Base-by-base conservation (phyloP, 2,329 filamentous ascomycete species). In the Trichoderma asperellum region DNA sequence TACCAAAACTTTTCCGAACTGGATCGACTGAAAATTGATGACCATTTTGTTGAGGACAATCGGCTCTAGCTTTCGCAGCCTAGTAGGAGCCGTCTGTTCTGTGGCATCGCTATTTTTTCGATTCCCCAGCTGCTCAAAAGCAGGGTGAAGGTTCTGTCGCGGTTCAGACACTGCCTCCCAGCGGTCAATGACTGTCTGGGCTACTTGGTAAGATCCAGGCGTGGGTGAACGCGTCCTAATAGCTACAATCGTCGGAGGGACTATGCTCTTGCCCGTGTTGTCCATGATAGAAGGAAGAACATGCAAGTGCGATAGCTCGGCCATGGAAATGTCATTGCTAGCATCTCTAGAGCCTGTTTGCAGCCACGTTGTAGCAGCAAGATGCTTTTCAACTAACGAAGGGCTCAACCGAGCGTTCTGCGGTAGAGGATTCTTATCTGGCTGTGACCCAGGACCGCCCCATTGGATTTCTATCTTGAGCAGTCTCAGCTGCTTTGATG, bases 381-480 rank as follows among this genome's bases (percentile, higher is more conserved):
- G 77, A 71, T 88, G 87, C 65, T 82, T 86, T 61, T 87, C 87
- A 52, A 81, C 81, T 4, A 91, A 79, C 1, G 82, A 81, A 5
- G 87, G 86, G 61, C 82, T 87, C 5, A 90, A 75, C 1, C 78
- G 77, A 56, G 83, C 77, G 59, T 79, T 81, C 18, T 79, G 82
- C 2, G 84, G 83, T 32, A 81, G 81, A 6, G 82, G 80, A 70
- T 83, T 84, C 73, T 87, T 87, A 70, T 89, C 89, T 47, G 82
- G 78, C 73, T 88, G 86, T 32, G 75, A 73, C 8, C 75, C 73
- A 7, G 85, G 83, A 5, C 85, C 79, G 61, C 88, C 91, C 94
- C 94, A 97, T 70, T 89, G 86, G 60, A 96, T 89, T 24, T 86
- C 83, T 24, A 96, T 86, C 67, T 89, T 89, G 71, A 95, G 90